These are phyloP conservation scores for Solanum appendiculatum DNA, from an alignment of 257 asterid species.

Conservation along the genomic window DNA sequence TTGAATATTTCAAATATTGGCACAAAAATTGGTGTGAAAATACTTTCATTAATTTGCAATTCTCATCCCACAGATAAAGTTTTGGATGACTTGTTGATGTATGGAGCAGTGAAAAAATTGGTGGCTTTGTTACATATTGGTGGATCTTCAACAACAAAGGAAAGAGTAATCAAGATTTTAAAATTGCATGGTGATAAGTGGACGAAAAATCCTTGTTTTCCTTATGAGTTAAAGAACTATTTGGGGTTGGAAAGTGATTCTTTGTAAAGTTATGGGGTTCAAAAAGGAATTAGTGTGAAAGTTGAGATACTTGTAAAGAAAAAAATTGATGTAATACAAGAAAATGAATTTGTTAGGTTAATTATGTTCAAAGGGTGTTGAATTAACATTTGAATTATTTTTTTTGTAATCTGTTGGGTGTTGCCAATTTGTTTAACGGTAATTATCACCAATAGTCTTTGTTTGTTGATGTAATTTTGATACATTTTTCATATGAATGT, in stretches of 20 bases:
- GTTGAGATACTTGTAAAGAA: not conserved
- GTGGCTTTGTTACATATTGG: constrained; percentile 50
- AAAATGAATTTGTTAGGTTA: not conserved
- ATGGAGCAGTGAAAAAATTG: constrained; percentile 58
- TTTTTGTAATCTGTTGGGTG: not conserved
- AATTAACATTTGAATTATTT: not conserved
- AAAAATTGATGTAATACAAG: not conserved
- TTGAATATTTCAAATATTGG: constrained; percentile 36
- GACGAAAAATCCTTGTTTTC: constrained; percentile 74
- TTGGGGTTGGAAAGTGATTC: constrained; percentile 37
- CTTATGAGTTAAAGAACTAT: constrained; percentile 41
- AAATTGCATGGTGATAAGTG: constrained; percentile 59
- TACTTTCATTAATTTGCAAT: constrained; percentile 52
- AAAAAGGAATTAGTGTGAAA: not conserved
- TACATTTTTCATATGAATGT: not conserved
- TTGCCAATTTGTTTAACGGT: not conserved
- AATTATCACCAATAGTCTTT: not conserved
- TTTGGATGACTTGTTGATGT: constrained; percentile 66
- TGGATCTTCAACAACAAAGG: constrained; percentile 40
- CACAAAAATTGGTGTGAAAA: constrained; percentile 53
- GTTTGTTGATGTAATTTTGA: not conserved
- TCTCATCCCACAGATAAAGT: constrained; percentile 59
- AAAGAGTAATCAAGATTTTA: constrained; percentile 47
- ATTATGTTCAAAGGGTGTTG: not conserved
- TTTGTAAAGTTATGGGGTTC: not conserved